Conservation (phyloP, 1,139 yeast species). For the Saccharomyces hybrid region DNA sequence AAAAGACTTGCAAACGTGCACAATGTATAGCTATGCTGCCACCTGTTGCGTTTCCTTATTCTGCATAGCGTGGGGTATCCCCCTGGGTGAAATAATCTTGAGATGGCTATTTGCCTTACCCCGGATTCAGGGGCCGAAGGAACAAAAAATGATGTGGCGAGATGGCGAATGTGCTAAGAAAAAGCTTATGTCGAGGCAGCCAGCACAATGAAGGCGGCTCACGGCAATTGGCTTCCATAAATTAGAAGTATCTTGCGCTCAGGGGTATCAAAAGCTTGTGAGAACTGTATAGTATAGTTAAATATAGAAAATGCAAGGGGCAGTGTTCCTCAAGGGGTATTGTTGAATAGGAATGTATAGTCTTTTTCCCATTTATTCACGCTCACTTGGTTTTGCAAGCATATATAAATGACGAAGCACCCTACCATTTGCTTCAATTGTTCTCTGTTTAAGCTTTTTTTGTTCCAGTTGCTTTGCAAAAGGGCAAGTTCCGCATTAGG, state of each 20-base stretch:
- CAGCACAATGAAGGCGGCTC: neutral
- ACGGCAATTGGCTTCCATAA: neutral
- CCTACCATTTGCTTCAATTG: neutral
- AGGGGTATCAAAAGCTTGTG: neutral
- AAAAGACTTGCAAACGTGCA: too few species aligned
- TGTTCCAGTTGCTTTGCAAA: neutral
- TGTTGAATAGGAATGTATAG: neutral
- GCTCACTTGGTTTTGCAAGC: neutral
- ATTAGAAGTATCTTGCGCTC: neutral
- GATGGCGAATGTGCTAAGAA: neutral
- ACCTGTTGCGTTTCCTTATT: too few species aligned
- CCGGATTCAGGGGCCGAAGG: constrained; percentile 1
- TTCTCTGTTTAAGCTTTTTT: neutral
- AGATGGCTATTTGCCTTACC: neutral
- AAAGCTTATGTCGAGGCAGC: neutral
- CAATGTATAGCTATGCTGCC: too few species aligned
- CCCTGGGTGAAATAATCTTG: neutral
- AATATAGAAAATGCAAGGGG: neutral
- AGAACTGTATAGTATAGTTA: neutral
- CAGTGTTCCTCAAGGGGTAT: neutral
- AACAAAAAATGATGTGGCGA: neutral
- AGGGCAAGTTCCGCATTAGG: neutral
- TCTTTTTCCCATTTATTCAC: neutral
- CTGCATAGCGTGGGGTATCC: too few species aligned
- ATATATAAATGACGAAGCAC: neutral